These are phyloP conservation scores for Suillus subaureus DNA, from an alignment of 768 basidiomycete species.

Conservation along the genomic window DNA sequence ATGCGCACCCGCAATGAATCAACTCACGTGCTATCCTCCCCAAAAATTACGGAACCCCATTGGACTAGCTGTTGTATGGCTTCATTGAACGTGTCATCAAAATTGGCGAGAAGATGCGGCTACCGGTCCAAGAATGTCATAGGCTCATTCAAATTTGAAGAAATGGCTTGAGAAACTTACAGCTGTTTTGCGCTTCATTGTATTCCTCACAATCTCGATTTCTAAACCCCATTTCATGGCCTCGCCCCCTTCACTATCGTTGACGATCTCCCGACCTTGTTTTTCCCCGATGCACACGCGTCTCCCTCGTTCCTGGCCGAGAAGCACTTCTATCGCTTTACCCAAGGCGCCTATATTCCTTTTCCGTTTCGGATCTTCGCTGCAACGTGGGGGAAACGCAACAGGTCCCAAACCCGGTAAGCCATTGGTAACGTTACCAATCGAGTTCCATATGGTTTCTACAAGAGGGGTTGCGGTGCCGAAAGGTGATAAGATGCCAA, in stretches of 20 bases:
- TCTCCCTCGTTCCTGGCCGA: slow-evolving; percentile 65
- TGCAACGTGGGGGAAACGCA: slow-evolving; percentile 73
- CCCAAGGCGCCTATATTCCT: slow-evolving; percentile 73
- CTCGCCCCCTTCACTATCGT: slow-evolving; percentile 61
- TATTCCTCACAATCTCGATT: slow-evolving; percentile 56
- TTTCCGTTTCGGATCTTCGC: slow-evolving; percentile 77
- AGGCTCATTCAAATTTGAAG: slow-evolving; percentile 16
- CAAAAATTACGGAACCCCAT: slow-evolving; percentile 73
- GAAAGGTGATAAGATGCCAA: slow-evolving; percentile 46
- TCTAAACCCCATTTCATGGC: slow-evolving; percentile 79
- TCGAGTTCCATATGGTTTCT: slow-evolving; percentile 47
- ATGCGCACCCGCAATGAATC: slow-evolving; percentile 26
- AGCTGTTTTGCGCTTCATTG: slow-evolving; percentile 57
- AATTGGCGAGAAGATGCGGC: slow-evolving; percentile 57
- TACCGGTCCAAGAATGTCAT: slow-evolving; percentile 31
- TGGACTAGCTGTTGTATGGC: slow-evolving; percentile 76
- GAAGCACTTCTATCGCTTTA: slow-evolving; percentile 64
- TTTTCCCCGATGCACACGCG: slow-evolving; percentile 63
- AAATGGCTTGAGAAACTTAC: slow-evolving; percentile 39
- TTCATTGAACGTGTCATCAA: slow-evolving; percentile 76
- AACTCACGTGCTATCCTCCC: slow-evolving; percentile 65
- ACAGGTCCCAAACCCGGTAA: slow-evolving; percentile 78
- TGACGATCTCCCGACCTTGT: slow-evolving; percentile 20
- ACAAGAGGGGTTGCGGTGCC: slow-evolving; percentile 40
- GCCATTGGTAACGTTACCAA: slow-evolving; percentile 59